Evolutionary conservation across 2,329 filamentous ascomycete species (phyloP), one percentile per base, ranked within the genome.

Genomic region (Sporothrix brasiliensis): DNA sequence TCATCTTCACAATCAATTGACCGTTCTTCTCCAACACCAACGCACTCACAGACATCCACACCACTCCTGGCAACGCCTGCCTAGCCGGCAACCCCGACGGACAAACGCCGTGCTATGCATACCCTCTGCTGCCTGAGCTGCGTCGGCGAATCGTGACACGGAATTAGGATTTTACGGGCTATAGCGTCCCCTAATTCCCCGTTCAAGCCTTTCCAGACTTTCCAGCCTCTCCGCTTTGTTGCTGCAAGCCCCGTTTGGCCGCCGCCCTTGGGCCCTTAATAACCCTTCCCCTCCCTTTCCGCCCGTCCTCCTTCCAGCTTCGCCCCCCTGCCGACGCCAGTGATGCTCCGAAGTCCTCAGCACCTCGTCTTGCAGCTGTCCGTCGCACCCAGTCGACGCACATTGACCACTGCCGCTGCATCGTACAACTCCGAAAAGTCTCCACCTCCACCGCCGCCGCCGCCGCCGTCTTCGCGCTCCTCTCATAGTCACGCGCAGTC

Each of bases 371-470:
- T 73, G 70, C 74, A 75, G 73, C 73, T 74, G 66, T 73, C 73
- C 67, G 73, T 75, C 58, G 73, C 72, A 70, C 73, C 73, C n/a
- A 68, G 72, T 39, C 69, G 74, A 72, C 73, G 73, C 54, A 71
- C 69, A 21, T 61, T 75, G 61, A 70, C 73, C 52, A 72, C 73
- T 27, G 73, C 71, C 27, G 73, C 72, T 63, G 53, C 72, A 6
- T 68, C 72, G 3, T 73, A 68, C 30, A 70, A 63, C 61, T 61
- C 68, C 50, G 69, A 71, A 53, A 71, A 72, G 50, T 21, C 72
- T 9, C 69, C 69, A 14, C 68, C 68, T 19, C 52, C 71, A 2
- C 27, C 70, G 21, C 49, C 47, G 21, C 27, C 47, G 21, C 27
- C 70, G 21, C 41, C 47, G 21, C 39, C 39, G 16, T 54, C 67